Base-by-base conservation (phyloP, 371 early-diverging fungal species). In the Conidiobolus incongruus region DNA sequence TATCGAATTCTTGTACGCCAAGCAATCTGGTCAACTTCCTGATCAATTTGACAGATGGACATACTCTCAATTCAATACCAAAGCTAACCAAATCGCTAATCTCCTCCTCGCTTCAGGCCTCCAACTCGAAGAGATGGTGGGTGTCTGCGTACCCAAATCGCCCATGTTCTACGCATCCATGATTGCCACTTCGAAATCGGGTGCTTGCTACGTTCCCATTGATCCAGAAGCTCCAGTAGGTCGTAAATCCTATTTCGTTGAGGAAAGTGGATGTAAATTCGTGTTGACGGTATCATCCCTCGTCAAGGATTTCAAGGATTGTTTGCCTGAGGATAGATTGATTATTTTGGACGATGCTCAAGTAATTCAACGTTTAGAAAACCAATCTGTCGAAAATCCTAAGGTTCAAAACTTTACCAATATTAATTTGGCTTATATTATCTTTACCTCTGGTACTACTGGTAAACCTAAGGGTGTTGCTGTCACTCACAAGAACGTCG, bases 381-480 rank as follows among this genome's bases (percentile, higher is more conserved):
- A 6, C 31, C 13, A 8, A 13, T 6, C 6, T 31, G 13, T 8
- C 6, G 13, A 8, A 8, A 8, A 13, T 31, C 13, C 8, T 31
- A 31, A 8, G 13, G 8, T 13, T 31, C 31, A 31, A 13, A 13
- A 31, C 6, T 13, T 13, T 8, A 6, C 31, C 8, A 13, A 31
- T 13, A 72, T 78, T 1, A 79, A 81, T 52, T 59, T 91, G 46
- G 82, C 85, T 20, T 89, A 92, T 10, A 86, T 99, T 51, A 93
- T 90, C 68, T 99, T 93, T 61, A 98, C 99, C 5, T 81, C 82
- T 56, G 95, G 93, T 50, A 58, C 69, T 43, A 64, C 66, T 1
- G 81, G 77, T 8, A 58, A 48, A 8, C 81, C 81, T 22, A 81
- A 75, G 72, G 61, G 95, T 60, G 59, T 62, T 13, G 67, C 89